phyloP scores from a whole-genome alignment of 768 basidiomycete genomes.

The Stropharia rugosoannulata region DNA sequence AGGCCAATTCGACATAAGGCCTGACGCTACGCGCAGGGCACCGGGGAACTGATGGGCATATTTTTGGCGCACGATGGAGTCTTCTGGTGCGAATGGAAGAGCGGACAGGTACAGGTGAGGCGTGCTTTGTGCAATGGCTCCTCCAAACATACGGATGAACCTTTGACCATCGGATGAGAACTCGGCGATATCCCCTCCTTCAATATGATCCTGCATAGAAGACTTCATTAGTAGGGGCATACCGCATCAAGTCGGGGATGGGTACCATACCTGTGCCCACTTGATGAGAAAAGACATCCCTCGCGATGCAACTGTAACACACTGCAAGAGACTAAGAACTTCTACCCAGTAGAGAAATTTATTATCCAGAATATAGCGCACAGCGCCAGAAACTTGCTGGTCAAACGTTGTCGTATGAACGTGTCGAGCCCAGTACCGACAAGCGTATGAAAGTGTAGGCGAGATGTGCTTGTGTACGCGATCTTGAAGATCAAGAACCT shows the following conservation, averaged over 20 bases:
- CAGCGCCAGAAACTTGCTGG: not conserved
- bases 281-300: not conserved
- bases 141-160: constrained; percentile 17
- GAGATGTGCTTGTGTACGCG: constrained; percentile 18
- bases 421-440: constrained; percentile 24
- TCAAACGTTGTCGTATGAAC: constrained; percentile 2
- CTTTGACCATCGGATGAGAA: constrained; percentile 17
- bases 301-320: not conserved
- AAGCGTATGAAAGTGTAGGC: constrained; percentile 20
- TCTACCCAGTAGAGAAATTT: constrained; percentile 27
- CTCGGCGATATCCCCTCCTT: constrained; percentile 2
- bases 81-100: constrained; percentile 25
- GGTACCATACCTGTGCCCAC: not conserved
- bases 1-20: constrained; percentile 4
- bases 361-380: constrained; percentile 13
- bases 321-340: constrained; percentile 20
- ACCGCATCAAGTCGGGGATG: not conserved
- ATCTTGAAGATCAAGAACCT: constrained; percentile 16
- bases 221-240: not conserved
- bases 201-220: not conserved
- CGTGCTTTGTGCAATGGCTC: constrained; percentile 18
- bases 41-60: not conserved
- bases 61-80: constrained; percentile 12
- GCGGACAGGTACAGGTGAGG: constrained; percentile 27
- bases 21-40: constrained; percentile 1